phyloP scores from a whole-genome alignment of 768 basidiomycete species.

The Boletales sp. region DNA sequence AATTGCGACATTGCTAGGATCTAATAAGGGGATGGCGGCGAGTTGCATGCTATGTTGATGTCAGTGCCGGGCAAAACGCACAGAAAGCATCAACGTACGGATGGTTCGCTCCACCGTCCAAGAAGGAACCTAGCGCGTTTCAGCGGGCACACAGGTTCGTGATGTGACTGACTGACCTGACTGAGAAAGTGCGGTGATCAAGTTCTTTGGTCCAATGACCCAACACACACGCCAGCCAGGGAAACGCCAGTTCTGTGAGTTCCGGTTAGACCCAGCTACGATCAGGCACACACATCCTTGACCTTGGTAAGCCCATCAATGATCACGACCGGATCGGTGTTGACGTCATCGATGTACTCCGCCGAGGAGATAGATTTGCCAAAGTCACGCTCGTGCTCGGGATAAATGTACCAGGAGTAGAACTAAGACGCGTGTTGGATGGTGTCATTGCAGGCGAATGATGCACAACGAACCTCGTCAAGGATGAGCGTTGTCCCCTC shows the following conservation, averaged over 20 bases:
- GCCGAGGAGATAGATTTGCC: slow-evolving; percentile 83
- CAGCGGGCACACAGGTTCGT: not conserved
- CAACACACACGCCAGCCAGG: slow-evolving; percentile 94
- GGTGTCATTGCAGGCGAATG: not conserved
- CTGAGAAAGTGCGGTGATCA: slow-evolving; percentile 89
- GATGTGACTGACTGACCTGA: slow-evolving; percentile 45
- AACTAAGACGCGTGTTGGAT: slow-evolving; percentile 46
- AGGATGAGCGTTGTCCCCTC: slow-evolving; percentile 83
- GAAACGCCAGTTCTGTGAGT: slow-evolving; percentile 81
- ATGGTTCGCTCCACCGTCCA: slow-evolving; percentile 94
- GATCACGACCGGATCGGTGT: slow-evolving; percentile 78
- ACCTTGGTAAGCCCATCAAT: slow-evolving; percentile 94
- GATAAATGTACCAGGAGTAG: slow-evolving; percentile 95
- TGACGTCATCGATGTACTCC: slow-evolving; percentile 81
- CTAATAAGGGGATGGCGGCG: slow-evolving; percentile 81
- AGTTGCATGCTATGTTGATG: slow-evolving; percentile 62
- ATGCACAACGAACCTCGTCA: slow-evolving; percentile 60
- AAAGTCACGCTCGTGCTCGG: slow-evolving; percentile 66
- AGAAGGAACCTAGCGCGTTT: slow-evolving; percentile 60
- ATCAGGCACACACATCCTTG: not conserved
- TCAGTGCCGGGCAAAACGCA: not conserved
- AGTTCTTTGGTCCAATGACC: slow-evolving; percentile 88
- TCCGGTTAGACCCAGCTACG: slow-evolving; percentile 1
- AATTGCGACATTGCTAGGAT: slow-evolving; percentile 58
- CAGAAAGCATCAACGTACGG: slow-evolving; percentile 50